Evolutionary conservation across 495 filamentous ascomycete species (phyloP).

Genomic region (Parachaetomium inaequale): DNA sequence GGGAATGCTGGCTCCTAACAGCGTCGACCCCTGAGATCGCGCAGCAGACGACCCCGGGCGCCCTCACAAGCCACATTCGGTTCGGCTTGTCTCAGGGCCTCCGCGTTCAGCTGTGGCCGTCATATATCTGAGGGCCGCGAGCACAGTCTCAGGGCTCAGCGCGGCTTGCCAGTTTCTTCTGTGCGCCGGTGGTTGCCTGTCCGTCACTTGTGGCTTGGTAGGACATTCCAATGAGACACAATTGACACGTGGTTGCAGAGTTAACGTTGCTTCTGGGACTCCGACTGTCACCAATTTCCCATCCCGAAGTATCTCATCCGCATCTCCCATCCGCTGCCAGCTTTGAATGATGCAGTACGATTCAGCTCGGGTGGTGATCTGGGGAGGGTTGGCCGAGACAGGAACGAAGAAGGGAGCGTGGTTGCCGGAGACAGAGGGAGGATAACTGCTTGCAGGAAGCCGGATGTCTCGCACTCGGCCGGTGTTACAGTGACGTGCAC

Average conservation of each 20-base stretch:
- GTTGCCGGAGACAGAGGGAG: not conserved
- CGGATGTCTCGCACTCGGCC: not conserved
- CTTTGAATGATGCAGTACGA: not conserved
- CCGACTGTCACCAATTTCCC: not conserved
- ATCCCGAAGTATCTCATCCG: not conserved
- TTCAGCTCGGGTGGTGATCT: not conserved
- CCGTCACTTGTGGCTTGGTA: constrained; percentile 11
- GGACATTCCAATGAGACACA: not conserved
- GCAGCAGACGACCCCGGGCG: not conserved
- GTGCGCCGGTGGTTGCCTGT: not conserved
- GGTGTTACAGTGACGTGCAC: constrained; percentile 4
- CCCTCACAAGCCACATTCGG: not conserved
- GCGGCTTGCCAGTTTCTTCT: not conserved
- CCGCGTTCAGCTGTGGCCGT: constrained; percentile 1
- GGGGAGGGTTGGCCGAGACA: too few relatives aligned
- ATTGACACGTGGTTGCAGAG: not conserved
- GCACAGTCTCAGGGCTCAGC: not conserved
- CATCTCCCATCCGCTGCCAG: not conserved
- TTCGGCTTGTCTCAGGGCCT: not conserved
- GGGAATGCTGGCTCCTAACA: constrained; percentile 3
- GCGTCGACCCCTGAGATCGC: not conserved
- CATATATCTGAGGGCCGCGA: constrained; percentile 1
- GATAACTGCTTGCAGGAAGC: not conserved
- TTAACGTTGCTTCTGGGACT: constrained; percentile 5
- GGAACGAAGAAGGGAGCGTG: not conserved